Base-by-base conservation (phyloP, 2,329 filamentous ascomycete species). In the Talaromyces sp. region DNA sequence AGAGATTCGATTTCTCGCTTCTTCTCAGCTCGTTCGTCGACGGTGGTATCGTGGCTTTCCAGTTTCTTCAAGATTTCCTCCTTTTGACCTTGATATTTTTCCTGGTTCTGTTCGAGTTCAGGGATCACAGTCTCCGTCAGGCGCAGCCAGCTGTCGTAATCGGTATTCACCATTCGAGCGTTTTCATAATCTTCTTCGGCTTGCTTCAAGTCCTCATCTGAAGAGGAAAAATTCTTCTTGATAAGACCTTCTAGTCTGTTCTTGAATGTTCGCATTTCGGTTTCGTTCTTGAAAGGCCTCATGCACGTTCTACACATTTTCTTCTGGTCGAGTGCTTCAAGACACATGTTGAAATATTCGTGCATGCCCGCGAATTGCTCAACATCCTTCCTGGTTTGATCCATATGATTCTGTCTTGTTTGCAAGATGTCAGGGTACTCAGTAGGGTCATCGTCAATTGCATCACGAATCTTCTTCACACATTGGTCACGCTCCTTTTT, bases 301-400 rank as follows among this genome's bases (percentile, higher is more conserved):
- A 86, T 84, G 73, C 94, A 98, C 25, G 95, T 86, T 39, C 87
- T 85, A 75, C 94, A 98, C 52, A 85, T 85, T 70, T 92, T 90
- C 62, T 90, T 86, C 39, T 87, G 82, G 63, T 90, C 84, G 11
- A 91, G 85, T 25, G 83, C 84, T 41, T 86, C 83, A 60, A 92
- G 81, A 72, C 90, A 92, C 61, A 87, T 86, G 52, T 80, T 81
- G 74, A 91, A 93, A 75, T 92, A 96, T 15, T 89, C 84, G 57
- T 88, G 85, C 68, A 93, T 82, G 35, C 88, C 87, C 60, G 87
- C 86, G 68, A 70, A 90, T 61, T 90, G 86, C 63, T 87, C 89
- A 15, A 90, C 82, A 66, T 94, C 89, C 62, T 87, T 87, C 67
- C 82, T 84, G 3, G 79, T 73, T 11, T 82, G 74, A 33, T 87